phyloP scores from a whole-genome alignment of 2,329 filamentous ascomycete species.

The Lasiodiplodia theobromae region DNA sequence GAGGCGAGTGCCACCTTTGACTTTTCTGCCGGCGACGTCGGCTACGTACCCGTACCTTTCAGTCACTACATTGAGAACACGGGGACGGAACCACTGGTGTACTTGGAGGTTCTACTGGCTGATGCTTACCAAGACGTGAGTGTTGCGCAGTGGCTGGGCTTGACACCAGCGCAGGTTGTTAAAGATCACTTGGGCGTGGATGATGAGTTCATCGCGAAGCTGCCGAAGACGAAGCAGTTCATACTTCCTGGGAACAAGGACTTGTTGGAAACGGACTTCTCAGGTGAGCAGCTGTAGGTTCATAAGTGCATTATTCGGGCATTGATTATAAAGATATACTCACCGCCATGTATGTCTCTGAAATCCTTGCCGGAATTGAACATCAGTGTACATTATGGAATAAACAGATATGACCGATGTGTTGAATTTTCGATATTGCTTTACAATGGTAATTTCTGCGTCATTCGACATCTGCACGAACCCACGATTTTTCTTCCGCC shows the following conservation, averaged over 20 bases:
- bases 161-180: conserved; percentile 53
- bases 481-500: fast-evolving
- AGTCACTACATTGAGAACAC: conserved; percentile 70
- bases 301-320: too few species aligned
- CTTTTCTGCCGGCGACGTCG: conserved; percentile 66
- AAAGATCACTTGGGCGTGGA: conserved; percentile 41
- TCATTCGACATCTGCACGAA: too few species aligned
- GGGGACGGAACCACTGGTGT: conserved; percentile 63
- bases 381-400: too few species aligned
- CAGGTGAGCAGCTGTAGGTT: conserved; percentile 34
- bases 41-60: conserved; percentile 62
- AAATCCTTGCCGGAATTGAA: too few species aligned
- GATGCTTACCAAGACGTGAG: conserved; percentile 61
- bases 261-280: conserved; percentile 48
- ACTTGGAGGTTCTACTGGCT: conserved; percentile 66
- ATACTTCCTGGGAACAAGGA: conserved; percentile 49
- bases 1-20: conserved; percentile 62
- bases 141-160: conserved; percentile 65
- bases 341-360: too few species aligned
- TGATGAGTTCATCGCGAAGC: conserved; percentile 38
- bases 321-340: too few species aligned
- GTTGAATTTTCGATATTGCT: too few species aligned
- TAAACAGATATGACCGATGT: too few species aligned
- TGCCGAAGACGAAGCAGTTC: conserved; percentile 50
- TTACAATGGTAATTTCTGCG: too few species aligned